Base-by-base conservation (phyloP, 176 grass and related monocot genomes). In the Coix lacrymajobi region DNA sequence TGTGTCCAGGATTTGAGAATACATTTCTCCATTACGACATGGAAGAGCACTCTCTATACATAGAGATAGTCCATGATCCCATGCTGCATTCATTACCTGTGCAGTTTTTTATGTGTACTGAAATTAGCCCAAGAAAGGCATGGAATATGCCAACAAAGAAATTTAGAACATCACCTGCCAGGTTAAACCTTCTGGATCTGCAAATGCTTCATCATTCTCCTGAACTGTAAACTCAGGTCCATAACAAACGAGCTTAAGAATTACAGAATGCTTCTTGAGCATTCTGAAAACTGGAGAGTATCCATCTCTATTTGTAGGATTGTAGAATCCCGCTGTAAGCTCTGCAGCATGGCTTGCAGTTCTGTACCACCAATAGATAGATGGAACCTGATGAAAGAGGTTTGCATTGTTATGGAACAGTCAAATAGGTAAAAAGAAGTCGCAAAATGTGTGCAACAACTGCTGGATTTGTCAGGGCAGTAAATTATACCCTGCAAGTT, bases 281-380 rank as follows among this genome's bases (percentile, higher is more conserved):
- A 98, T 86, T 80, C 85, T 78, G 58, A 95, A 89, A 73, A 98
- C 66, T 62, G 90, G 82, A 70, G 95, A 77, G 48, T 98, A 98
- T 43, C 95, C 95, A 79, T 98, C 90, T 79, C 84, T 85, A 69
- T 95, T 98, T 82, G 92, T 89, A 62, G 92, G 82, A 77, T 98
- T 98, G 61, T 98, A 90, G 73, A 91, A 98, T 67, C 95, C 95
- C 67, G 95, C 95, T 0, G 95, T 95, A 79, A 98, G 92, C 81
- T 98, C 92, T 73, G 92, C 86, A 34, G 95, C 92, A 84, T 98
- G 95, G 71, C 95, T 98, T 48, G 82, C 66, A 31, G 92, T 91
- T 78, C 86, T 92, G 56, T 95, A 95, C 88, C 90, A 94, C 94
- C 95, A 97, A 79, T 91, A 88, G 37, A 94, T 86, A 38, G 89